Evolutionary conservation across 2,329 filamentous ascomycete genomes (phyloP), one percentile per base, ranked within the genome.

Genomic region (Rhynchosporium secalis): DNA sequence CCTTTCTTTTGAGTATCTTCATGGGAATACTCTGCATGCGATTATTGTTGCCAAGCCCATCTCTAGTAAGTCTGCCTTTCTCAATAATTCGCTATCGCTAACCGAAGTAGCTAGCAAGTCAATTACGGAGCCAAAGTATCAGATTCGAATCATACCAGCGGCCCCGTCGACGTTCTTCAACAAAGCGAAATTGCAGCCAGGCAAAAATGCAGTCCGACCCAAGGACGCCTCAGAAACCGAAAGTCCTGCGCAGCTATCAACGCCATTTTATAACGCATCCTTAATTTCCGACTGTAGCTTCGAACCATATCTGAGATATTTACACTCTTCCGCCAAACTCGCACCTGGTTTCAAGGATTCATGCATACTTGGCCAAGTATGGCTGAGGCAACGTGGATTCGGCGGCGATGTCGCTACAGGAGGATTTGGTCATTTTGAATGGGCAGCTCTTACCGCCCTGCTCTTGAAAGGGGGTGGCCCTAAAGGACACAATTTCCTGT

Each of bases 351-450:
- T 93, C 75, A 82, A 83, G 62, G 92, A 97, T 74, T 90, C 92
- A 8, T 96, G 92, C 74, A 81, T 96, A 7, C 82, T 99, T 28
- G 95, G 94, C 31, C 86, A 89, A 62, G 85, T 91, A 60, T 99
- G 95, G 95, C 81, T 99, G 46, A 87, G 88, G 68, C 94, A 98
- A 76, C 86, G 94, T 60, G 92, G 92, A 0, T 90, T 97, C 68
- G 83, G 83, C 15, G 84, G 90, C 49, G 79, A 82, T 28, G 76
- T 92, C n/a, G 81, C 85, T 2, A 79, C 82, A 48, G 94, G 95
- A 49, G 95, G 95, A 0, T 97, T 99, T 74, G 95, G 95, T 3
- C 86, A 91, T 68, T 96, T 96, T 67, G 95, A 99, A 74, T 98
- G 92, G 91, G 83, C 90, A 0, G 78, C 86, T n/a, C 78, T 95